Conservation (phyloP, 768 basidiomycete genomes). For the Suillus fuscotomentosus region DNA sequence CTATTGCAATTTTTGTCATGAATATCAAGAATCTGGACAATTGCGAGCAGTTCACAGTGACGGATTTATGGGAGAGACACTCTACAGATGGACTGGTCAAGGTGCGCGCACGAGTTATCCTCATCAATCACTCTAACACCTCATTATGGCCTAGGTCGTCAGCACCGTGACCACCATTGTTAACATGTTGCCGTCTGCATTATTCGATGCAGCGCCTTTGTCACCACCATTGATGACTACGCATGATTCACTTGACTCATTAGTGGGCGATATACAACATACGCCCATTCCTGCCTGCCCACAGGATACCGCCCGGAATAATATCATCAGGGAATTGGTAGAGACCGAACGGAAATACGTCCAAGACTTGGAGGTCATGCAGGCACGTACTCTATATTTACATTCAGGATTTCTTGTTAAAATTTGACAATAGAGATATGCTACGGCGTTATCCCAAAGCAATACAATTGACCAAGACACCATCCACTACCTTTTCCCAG, state of each 20-base stretch:
- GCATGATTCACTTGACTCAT: slow-evolving; percentile 60
- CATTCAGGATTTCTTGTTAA: slow-evolving; percentile 11
- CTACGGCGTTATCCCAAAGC: slow-evolving; percentile 75
- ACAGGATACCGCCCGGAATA: slow-evolving; percentile 67
- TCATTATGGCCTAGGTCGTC: slow-evolving; percentile 59
- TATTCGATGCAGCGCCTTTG: slow-evolving; percentile 62
- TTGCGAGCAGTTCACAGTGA: slow-evolving; percentile 85
- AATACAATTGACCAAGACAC: slow-evolving; percentile 92
- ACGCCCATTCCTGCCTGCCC: slow-evolving; percentile 47
- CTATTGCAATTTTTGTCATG: slow-evolving; percentile 91
- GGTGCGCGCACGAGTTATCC: slow-evolving; percentile 44
- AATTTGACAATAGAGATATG: slow-evolving; percentile 68
- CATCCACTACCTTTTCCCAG: slow-evolving; percentile 93
- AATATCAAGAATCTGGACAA: slow-evolving; percentile 69
- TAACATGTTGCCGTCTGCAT: slow-evolving; percentile 65
- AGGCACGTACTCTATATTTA: slow-evolving; percentile 50
- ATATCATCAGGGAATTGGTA: slow-evolving; percentile 85
- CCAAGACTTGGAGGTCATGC: slow-evolving; percentile 93
- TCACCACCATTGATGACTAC: slow-evolving; percentile 56
- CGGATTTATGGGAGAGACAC: slow-evolving; percentile 86
- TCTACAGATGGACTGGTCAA: slow-evolving; percentile 95
- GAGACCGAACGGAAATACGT: slow-evolving; percentile 97
- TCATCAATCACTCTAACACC: slow-evolving; percentile 5
- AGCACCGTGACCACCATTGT: slow-evolving; percentile 87
- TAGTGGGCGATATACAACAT: slow-evolving; percentile 42